phyloP scores from a whole-genome alignment of 306 rosid species.

The Calophaca sinica region DNA sequence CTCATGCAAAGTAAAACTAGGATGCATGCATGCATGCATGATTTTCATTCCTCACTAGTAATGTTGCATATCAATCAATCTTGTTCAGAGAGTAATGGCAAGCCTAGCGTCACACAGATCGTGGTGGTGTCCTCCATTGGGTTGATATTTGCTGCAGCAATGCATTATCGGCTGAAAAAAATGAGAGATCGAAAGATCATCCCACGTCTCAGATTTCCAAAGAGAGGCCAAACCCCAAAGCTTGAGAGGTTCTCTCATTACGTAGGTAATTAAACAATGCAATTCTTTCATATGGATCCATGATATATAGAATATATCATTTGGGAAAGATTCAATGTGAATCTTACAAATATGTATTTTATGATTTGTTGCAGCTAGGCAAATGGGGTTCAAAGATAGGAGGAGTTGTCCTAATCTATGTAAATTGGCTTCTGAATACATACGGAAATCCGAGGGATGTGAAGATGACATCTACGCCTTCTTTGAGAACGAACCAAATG shows the following conservation, averaged over 20 bases:
- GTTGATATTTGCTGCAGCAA: conserved; percentile 63
- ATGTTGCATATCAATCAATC: background rate
- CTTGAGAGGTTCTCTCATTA: conserved; percentile 87
- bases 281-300: conserved; percentile 18
- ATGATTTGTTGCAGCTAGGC: conserved; percentile 77
- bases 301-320: too few species aligned
- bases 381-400: conserved; percentile 86
- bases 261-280: conserved; percentile 65
- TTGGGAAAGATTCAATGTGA: too few species aligned
- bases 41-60: conserved; percentile 5
- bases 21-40: background rate
- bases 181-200: conserved; percentile 62
- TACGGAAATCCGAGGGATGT: conserved; percentile 75
- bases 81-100: conserved; percentile 56
- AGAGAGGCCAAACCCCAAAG: conserved; percentile 58
- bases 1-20: background rate
- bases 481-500: conserved; percentile 76
- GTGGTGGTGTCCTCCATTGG: conserved; percentile 72
- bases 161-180: conserved; percentile 64
- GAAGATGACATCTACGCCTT: conserved; percentile 82
- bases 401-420: conserved; percentile 80
- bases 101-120: conserved; percentile 67
- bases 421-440: conserved; percentile 86
- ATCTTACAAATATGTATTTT: too few species aligned
- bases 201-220: conserved; percentile 64